Evolutionary conservation across 441 rosid genomes (phyloP), one percentile per base, ranked within the genome.

Genomic region (Arabidopsis hybrid): DNA sequence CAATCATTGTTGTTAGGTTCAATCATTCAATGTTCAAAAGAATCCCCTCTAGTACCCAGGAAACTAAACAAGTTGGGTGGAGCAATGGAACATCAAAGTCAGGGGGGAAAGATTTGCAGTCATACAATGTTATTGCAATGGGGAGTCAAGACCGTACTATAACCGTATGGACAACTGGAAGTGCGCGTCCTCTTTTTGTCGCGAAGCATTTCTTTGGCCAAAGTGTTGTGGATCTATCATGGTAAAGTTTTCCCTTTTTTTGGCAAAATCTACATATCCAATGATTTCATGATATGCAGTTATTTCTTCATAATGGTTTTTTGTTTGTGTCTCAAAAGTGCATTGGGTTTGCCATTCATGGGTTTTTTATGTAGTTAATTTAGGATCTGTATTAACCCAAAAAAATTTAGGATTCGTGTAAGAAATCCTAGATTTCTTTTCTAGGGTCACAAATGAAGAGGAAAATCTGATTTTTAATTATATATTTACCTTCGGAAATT

Each of bases 81-180:
- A 80, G 90, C 40, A 95, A 92, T 81, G 99, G 99, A 61, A 77
- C 90, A 38, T 83, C 95, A 50, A 91, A 95, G 79, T 73, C 83
- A 56, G 93, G 85, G 71, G 95, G 88, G 29, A 95, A 88, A 80
- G 98, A 95, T 78, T 82, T 83, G 26, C 92, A 91, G 67, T 90
- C 98, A 2, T 95, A 88, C 75, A 92, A 92, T 79, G 87, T 95
- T 55, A 95, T 95, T 78, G 99, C 99, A 52, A 92, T 95, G 74
- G 98, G 99, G 69, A 95, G 99, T 77, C 99, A 95, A 82, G 99
- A 95, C 76, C 98, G 98, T 56, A 95, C 98, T 21, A 90, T 95
- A 81, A 95, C 99, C 42, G 99, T 95, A 0, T 95, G 99, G 99
- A 95, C 99, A 6, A 95, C 99, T 67, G 99, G 90, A 55, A 89